Base-by-base conservation (phyloP, 305 asterid genomes). In the Fraxinus xanthoxyloides region DNA sequence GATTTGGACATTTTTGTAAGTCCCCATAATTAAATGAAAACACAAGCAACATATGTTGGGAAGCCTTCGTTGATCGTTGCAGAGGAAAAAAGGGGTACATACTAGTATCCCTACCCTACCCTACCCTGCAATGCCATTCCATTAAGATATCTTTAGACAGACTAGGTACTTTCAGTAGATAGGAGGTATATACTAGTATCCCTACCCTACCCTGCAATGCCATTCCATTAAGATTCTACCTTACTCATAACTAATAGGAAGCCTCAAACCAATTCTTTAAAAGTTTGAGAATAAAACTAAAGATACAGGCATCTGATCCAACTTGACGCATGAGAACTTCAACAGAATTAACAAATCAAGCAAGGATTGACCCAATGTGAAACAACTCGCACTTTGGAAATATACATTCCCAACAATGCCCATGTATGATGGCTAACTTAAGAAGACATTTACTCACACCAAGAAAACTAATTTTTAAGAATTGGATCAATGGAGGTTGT, bases 271-370 rank as follows among this genome's bases (percentile, higher is more conserved):
- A 54, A 54, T 54, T 6, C 26, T 17, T 54, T n/a, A n/a, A 5
- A 54, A 54, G 65, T 54, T 54, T 54, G 24, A 5, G 65, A n/a
- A 54, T 54, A 54, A 54, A 54, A n/a, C 65, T 28, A 51, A 46
- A 59, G 78, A 72, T 54, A 15, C 34, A 85, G 78, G 77, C 65
- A 54, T 2, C 28, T 30, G 65, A 54, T 54, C 65, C 13, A 76
- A 56, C 61, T 32, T 51, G 13, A 38, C 21, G 72, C 78, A 1
- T n/a, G 24, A n/a, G 65, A 54, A n/a, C 65, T 54, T 54, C 65
- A 54, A 17, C 6, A 54, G 24, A 24, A 17, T 54, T 54, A 54
- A n/a, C 56, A 12, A 72, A 76, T 72, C 72, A 36, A 76, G 73
- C 43, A 70, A 67, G 77, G 28, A 65, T n/a, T 54, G 23, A 54